These are phyloP conservation scores for Alloascoidea hylecoeti DNA, from an alignment of 805 yeast species.

Conservation along the genomic window DNA sequence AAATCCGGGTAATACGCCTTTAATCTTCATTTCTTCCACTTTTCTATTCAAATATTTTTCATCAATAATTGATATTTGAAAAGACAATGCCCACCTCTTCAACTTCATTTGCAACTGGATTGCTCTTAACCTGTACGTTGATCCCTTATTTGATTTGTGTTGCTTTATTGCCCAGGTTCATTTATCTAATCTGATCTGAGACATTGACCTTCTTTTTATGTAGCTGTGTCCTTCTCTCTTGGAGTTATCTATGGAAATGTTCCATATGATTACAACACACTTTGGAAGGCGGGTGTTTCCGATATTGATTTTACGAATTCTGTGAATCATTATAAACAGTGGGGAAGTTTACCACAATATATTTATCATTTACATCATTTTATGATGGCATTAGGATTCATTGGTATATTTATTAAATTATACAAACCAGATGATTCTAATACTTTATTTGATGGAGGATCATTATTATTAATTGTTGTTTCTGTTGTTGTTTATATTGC, in stretches of 20 bases:
- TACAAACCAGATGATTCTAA: constrained; percentile 81
- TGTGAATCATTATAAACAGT: constrained; percentile 55
- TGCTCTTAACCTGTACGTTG: constrained; percentile 9
- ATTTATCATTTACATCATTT: constrained; percentile 50
- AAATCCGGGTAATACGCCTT: no score
- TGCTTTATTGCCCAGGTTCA: no score
- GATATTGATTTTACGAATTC: constrained; percentile 45
- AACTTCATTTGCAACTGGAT: constrained; percentile 17
- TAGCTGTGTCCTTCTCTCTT: constrained; percentile 57
- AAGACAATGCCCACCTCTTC: constrained; percentile 16
- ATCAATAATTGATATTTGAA: no score
- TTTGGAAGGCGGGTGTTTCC: constrained; percentile 45
- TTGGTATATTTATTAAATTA: constrained; percentile 64
- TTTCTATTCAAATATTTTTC: no score
- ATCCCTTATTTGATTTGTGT: constrained; percentile 10
- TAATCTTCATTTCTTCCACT: no score
- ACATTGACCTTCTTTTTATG: constrained; percentile 8
- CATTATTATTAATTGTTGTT: constrained; percentile 58
- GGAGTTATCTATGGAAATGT: constrained; percentile 70
- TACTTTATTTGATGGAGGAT: constrained; percentile 81
- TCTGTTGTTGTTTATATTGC: constrained; percentile 73
- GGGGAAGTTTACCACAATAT: constrained; percentile 52
- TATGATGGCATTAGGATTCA: constrained; percentile 48
- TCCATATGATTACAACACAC: constrained; percentile 67
- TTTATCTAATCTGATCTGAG: background rate